A percentile compares a stretch with the other conserved stretches of the same genome.
Evolutionary conservation across 1,284 basidiomycete genomes (phyloP).

Genomic region (Trichosporon ovoides): DNA sequence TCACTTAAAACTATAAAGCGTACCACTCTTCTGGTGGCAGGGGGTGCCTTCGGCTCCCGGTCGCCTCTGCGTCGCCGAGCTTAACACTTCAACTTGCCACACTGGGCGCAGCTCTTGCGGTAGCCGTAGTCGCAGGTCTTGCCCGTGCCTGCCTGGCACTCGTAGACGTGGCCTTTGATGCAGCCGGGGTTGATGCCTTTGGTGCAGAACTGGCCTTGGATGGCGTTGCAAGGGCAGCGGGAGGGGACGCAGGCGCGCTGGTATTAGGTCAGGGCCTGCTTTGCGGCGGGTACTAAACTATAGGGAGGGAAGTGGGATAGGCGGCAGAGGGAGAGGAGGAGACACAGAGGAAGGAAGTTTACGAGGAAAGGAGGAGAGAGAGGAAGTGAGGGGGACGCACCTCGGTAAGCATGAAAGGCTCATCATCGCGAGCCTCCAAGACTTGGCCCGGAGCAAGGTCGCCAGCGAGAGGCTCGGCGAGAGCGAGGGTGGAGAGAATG

Average conservation of each 20-base stretch:
- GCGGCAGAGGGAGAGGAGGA: no score
- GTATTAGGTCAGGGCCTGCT: neutral
- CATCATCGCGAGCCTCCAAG: neutral
- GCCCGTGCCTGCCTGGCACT: slow-evolving; percentile 1
- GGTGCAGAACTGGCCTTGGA: slow-evolving; percentile 4
- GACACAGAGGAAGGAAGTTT: no score
- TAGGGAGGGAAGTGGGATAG: no score
- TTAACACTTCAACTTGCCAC: neutral
- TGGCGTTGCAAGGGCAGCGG: neutral
- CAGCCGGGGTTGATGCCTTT: slow-evolving; percentile 1
- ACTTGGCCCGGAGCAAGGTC: neutral
- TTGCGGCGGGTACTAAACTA: no score
- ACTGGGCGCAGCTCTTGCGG: neutral
- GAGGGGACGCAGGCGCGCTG: neutral
- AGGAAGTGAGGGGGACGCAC: neutral
- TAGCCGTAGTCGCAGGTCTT: neutral
- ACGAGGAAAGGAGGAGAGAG: no score
- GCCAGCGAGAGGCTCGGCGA: neutral
- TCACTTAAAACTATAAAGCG: no score
- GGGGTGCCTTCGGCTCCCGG: no score
- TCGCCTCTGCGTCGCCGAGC: no score
- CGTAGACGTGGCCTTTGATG: slow-evolving; percentile 4
- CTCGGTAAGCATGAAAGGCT: neutral
- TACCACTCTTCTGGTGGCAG: no score
- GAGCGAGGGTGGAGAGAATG: neutral